Evolutionary conservation across 2,329 filamentous ascomycete genomes (phyloP).

Genomic region (Setomelanomma holmii): DNA sequence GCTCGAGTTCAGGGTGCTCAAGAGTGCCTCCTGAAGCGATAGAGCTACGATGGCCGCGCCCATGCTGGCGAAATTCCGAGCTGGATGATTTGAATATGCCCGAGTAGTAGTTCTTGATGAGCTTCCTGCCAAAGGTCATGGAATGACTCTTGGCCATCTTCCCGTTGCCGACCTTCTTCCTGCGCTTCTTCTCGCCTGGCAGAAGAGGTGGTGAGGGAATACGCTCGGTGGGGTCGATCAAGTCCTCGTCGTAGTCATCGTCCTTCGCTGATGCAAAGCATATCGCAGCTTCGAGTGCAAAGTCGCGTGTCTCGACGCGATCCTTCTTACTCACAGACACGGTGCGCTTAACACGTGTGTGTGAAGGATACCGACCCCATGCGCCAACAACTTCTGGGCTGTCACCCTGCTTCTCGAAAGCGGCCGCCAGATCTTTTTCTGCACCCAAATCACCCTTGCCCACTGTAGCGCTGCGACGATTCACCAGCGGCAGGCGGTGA

Average conservation of each 20-base stretch:
- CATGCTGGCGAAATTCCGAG: slow-evolving; percentile 47
- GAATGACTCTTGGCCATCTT: slow-evolving; percentile 68
- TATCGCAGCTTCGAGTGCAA: slow-evolving; percentile 47
- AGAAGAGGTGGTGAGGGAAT: slow-evolving; percentile 23
- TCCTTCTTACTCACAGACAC: slow-evolving; percentile 50
- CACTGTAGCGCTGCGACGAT: slow-evolving; percentile 30
- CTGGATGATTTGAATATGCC: slow-evolving; percentile 52
- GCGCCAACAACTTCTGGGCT: slow-evolving; percentile 39
- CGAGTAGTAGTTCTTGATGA: slow-evolving; percentile 56
- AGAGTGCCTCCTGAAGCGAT: slow-evolving; percentile 52
- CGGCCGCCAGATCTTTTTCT: slow-evolving; percentile 19
- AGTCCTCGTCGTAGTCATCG: slow-evolving; percentile 23
- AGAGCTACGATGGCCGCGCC: slow-evolving; percentile 54
- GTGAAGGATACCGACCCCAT: slow-evolving; percentile 57
- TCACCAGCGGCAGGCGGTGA: background rate
- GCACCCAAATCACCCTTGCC: slow-evolving; percentile 10
- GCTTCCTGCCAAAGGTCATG: slow-evolving; percentile 50
- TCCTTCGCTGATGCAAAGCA: slow-evolving; percentile 27
- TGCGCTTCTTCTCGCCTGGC: slow-evolving; percentile 39
- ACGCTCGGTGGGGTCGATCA: slow-evolving; percentile 34
- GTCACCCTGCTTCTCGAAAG: slow-evolving; percentile 39
- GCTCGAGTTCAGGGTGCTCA: slow-evolving; percentile 56
- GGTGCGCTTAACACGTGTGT: slow-evolving; percentile 52
- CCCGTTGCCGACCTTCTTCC: slow-evolving; percentile 68
- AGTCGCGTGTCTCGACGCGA: slow-evolving; percentile 51